phyloP scores from a whole-genome alignment of 345 rosid genomes.

The Barbarea vulgaris region DNA sequence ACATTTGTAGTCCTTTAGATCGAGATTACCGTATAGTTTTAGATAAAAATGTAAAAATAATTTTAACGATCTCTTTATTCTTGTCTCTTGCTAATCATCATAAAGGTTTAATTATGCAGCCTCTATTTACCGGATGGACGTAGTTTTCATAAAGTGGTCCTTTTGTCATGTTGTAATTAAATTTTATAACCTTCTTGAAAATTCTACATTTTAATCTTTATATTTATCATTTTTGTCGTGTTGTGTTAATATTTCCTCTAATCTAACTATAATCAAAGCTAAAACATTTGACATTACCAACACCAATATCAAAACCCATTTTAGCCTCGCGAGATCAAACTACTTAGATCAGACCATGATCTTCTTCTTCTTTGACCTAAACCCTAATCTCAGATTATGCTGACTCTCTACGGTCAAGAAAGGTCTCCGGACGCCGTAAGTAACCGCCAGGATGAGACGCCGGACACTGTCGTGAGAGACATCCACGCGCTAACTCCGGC shows the following conservation, averaged over 20 bases:
- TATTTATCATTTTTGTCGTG: constrained; percentile 8
- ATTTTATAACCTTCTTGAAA: constrained; percentile 27
- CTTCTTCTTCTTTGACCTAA: constrained; percentile 21
- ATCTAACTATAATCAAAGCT: constrained; percentile 14
- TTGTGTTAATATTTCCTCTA: background rate
- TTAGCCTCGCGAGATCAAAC: background rate
- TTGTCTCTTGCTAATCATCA: background rate
- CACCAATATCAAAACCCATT: background rate
- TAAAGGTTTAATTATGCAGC: constrained; percentile 22
- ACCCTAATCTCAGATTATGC: constrained; percentile 19
- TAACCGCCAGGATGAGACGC: constrained; percentile 18
- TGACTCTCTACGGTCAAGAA: constrained; percentile 28
- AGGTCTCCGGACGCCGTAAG: background rate
- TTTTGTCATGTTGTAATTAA: constrained; percentile 6
- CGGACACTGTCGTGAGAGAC: constrained; percentile 55
- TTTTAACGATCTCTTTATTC: background rate
- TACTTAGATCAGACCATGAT: constrained; percentile 19
- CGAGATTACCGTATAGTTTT: background rate
- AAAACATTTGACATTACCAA: constrained; percentile 19
- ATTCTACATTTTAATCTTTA: constrained; percentile 10
- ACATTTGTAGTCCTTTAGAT: background rate
- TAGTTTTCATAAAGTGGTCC: constrained; percentile 31
- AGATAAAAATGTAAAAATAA: background rate
- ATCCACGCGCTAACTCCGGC: constrained; percentile 70
- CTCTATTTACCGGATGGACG: constrained; percentile 10